Evolutionary conservation across 1,284 basidiomycete genomes (phyloP).

Genomic region (Cystobasidium pallidum): DNA sequence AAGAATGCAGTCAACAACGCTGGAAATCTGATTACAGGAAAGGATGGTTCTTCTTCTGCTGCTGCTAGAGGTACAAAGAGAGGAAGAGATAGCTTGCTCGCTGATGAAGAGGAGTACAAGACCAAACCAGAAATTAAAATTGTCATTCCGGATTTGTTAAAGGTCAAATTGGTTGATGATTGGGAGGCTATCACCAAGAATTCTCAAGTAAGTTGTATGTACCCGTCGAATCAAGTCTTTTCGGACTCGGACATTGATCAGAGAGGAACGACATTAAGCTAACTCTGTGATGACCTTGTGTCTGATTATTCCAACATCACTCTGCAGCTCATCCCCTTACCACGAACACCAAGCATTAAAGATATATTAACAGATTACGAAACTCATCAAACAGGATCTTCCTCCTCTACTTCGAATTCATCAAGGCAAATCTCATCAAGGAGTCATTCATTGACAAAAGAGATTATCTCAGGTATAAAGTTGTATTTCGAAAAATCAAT

Average conservation of each 20-base stretch:
- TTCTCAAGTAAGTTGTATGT: slow-evolving; percentile 66
- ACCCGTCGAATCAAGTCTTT: too few relatives aligned
- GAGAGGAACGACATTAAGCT: too few relatives aligned
- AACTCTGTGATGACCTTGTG: background rate
- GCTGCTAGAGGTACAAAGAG: slow-evolving; percentile 47
- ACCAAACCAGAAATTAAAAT: slow-evolving; percentile 90
- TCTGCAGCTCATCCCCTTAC: slow-evolving; percentile 78
- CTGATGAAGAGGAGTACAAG: slow-evolving; percentile 59
- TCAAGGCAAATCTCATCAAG: slow-evolving; percentile 59
- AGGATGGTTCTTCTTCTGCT: slow-evolving; percentile 27
- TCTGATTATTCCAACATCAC: slow-evolving; percentile 5
- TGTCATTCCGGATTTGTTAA: slow-evolving; percentile 83
- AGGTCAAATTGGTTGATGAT: slow-evolving; percentile 89
- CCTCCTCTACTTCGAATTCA: background rate
- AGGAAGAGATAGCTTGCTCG: slow-evolving; percentile 46
- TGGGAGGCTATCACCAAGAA: slow-evolving; percentile 98
- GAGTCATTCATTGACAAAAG: slow-evolving; percentile 66
- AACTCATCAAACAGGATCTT: slow-evolving; percentile 50
- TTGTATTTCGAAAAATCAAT: slow-evolving; percentile 92
- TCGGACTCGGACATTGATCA: too few relatives aligned
- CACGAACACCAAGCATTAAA: slow-evolving; percentile 77
- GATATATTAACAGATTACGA: slow-evolving; percentile 80
- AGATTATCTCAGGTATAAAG: slow-evolving; percentile 84
- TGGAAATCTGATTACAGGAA: background rate
- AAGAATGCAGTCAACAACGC: slow-evolving; percentile 8